phyloP scores from a whole-genome alignment of 2,329 filamentous ascomycete genomes.

The Huntiella abstrusa region DNA sequence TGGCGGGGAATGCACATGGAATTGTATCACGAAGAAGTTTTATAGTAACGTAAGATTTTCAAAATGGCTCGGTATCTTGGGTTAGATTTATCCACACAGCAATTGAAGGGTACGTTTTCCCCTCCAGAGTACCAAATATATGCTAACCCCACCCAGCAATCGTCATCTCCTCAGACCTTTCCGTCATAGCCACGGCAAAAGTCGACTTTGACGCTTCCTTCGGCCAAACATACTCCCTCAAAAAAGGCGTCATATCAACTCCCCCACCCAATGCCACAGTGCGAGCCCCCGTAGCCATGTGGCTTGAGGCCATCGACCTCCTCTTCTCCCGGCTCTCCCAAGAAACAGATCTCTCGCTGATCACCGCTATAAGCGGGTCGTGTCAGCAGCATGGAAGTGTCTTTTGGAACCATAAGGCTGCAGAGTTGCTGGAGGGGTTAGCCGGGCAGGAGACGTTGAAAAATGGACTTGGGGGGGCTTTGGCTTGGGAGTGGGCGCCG shows the following conservation, averaged over 20 bases:
- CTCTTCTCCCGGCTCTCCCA: slow-evolving; percentile 59
- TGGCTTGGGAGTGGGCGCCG: slow-evolving; percentile 73
- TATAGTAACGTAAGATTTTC: neutral
- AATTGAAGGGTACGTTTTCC: slow-evolving; percentile 55
- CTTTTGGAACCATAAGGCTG: slow-evolving; percentile 65
- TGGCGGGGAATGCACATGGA: too few relatives aligned
- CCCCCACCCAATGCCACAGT: slow-evolving; percentile 62
- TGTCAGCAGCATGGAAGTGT: slow-evolving; percentile 97
- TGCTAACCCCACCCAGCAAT: slow-evolving; percentile 35
- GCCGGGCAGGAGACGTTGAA: slow-evolving; percentile 35
- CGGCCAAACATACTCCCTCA: slow-evolving; percentile 51
- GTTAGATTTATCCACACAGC: slow-evolving; percentile 91
- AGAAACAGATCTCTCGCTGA: slow-evolving; percentile 42
- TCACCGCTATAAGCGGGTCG: slow-evolving; percentile 73
- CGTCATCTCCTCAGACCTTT: slow-evolving; percentile 65
- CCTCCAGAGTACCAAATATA: neutral
- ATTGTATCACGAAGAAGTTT: too few relatives aligned
- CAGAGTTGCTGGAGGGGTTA: slow-evolving; percentile 41
- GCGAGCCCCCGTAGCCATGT: slow-evolving; percentile 82
- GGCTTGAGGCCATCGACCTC: slow-evolving; percentile 80
- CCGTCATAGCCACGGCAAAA: slow-evolving; percentile 66
- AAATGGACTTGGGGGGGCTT: slow-evolving; percentile 52
- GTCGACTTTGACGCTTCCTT: slow-evolving; percentile 90
- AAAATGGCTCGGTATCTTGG: slow-evolving; percentile 50
- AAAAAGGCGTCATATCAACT: slow-evolving; percentile 75